phyloP scores from a whole-genome alignment of 768 basidiomycete genomes.

The Tylopilus cervinicoccineus region DNA sequence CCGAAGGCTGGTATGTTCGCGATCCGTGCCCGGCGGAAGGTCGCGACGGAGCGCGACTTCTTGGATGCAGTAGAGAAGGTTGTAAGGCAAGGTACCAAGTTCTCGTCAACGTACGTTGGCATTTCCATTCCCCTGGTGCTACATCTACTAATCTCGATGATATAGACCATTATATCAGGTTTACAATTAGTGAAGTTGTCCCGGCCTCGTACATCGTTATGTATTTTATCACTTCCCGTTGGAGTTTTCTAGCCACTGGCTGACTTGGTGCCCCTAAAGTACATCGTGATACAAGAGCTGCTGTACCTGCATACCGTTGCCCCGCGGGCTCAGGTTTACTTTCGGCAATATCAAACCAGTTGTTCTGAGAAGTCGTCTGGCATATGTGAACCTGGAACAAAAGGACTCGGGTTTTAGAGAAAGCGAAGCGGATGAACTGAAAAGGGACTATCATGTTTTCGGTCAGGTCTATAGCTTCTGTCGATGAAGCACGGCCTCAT shows the following conservation, averaged over 20 bases:
- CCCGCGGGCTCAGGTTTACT: no score
- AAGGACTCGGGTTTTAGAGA: no score
- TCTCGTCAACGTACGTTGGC: conserved; percentile 85
- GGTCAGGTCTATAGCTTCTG: no score
- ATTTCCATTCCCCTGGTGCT: neutral
- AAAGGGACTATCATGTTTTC: no score
- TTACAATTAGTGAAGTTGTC: conserved; percentile 64
- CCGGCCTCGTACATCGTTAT: conserved; percentile 10
- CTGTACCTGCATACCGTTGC: no score
- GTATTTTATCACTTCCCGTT: conserved; percentile 15
- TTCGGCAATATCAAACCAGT: no score
- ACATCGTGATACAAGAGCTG: neutral
- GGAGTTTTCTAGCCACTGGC: neutral
- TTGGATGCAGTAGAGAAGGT: conserved; percentile 98
- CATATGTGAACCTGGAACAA: no score
- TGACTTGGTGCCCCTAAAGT: neutral
- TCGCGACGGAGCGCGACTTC: conserved; percentile 96
- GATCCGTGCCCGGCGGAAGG: conserved; percentile 93
- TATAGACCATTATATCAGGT: conserved; percentile 85
- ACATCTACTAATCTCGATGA: conserved; percentile 5
- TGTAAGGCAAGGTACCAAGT: conserved; percentile 95
- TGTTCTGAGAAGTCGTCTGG: no score
- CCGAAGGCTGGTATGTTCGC: conserved; percentile 99
- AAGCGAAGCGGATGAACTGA: no score
- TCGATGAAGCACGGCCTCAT: no score